A percentile compares a stretch with the other conserved stretches of the same genome.
phyloP scores from a whole-genome alignment of 2,329 filamentous ascomycete genomes.

The Meredithiella fracta region DNA sequence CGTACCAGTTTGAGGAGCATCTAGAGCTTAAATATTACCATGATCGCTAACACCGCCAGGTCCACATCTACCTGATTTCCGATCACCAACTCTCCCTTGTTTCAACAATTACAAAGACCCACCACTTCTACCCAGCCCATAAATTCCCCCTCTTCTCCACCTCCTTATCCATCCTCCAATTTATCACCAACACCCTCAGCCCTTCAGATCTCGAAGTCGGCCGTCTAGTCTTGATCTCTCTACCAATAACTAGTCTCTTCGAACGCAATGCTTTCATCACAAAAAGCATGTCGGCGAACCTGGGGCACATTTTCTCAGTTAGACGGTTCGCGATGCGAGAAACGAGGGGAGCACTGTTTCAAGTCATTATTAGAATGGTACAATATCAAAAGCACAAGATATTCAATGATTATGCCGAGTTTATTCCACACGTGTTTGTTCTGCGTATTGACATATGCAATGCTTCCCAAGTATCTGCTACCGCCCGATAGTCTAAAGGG shows the following conservation, averaged over 20 bases:
- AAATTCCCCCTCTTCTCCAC: conserved; percentile 7
- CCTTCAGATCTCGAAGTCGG: conserved; percentile 12
- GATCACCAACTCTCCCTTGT: conserved; percentile 5
- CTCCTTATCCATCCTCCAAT: conserved; percentile 2
- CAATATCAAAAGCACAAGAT: conserved; percentile 10
- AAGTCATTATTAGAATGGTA: conserved; percentile 6
- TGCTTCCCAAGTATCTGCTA: conserved; percentile 5
- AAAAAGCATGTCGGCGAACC: conserved; percentile 1
- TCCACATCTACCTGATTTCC: conserved; percentile 11
- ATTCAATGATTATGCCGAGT: conserved; percentile 12
- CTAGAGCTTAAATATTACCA: neutral
- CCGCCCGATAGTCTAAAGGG: neutral
- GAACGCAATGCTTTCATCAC: neutral
- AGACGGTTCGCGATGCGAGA: conserved; percentile 1
- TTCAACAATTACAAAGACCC: conserved; percentile 6
- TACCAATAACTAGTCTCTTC: conserved; percentile 6
- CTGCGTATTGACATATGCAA: conserved; percentile 7
- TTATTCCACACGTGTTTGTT: conserved; percentile 13
- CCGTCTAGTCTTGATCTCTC: conserved; percentile 9
- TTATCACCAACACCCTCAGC: conserved; percentile 10
- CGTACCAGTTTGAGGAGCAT: neutral
- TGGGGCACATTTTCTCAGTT: conserved; percentile 7
- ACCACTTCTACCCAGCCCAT: conserved; percentile 4
- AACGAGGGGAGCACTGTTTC: conserved; percentile 6
- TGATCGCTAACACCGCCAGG: neutral